Conservation (phyloP, 306 rosid species). For the Pyrus bretschneideri region DNA sequence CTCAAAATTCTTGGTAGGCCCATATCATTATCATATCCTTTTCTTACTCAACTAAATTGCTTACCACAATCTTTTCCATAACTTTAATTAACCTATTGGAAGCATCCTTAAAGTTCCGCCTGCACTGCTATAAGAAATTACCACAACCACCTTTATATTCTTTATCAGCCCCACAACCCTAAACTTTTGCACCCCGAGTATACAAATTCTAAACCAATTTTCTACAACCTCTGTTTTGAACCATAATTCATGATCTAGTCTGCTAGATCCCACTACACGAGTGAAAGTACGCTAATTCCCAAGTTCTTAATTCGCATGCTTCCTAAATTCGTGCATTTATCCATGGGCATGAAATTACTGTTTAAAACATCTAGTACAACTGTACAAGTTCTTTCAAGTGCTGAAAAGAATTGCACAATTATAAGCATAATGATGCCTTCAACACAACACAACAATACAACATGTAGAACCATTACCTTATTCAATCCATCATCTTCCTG, state of each 20-base stretch:
- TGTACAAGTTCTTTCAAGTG: not conserved
- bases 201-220: too few species aligned
- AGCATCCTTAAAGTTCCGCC: not conserved
- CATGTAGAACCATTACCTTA: constrained; percentile 36
- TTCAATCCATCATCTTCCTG: constrained; percentile 26
- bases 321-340: not conserved
- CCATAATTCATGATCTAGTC: not conserved
- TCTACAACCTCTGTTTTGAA: not conserved
- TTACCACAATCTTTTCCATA: not conserved
- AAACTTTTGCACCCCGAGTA: not conserved
- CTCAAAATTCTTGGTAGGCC: not conserved
- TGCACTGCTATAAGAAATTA: not conserved
- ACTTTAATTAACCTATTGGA: not conserved
- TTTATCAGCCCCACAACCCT: not conserved
- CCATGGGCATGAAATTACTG: not conserved
- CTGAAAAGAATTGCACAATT: not conserved
- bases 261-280: not conserved
- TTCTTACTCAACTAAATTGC: not conserved
- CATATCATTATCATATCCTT: not conserved
- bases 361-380: not conserved
- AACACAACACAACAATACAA: not conserved
- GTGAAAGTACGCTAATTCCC: not conserved
- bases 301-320: too few species aligned
- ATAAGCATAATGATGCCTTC: not conserved
- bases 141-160: not conserved